phyloP scores from a whole-genome alignment of 2,329 filamentous ascomycete species.

The Cercospora sp. region DNA sequence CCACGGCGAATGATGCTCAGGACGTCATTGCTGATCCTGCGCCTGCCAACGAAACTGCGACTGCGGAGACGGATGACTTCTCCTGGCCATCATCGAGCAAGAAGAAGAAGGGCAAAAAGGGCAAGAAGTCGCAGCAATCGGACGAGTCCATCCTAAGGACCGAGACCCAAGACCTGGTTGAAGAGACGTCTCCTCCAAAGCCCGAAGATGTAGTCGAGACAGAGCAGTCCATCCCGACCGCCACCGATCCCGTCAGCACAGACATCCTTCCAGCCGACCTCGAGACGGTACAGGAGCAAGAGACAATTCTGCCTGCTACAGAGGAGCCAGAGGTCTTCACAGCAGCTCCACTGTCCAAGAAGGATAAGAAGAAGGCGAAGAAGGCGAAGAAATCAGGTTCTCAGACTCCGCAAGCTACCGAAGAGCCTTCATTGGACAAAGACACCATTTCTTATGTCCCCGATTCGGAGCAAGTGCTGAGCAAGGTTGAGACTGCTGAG shows the following conservation, averaged over 20 bases:
- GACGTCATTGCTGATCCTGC: neutral
- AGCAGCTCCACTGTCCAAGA: slow-evolving; percentile 6
- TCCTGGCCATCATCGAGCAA: slow-evolving; percentile 12
- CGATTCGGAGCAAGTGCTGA: neutral
- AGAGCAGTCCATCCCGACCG: neutral
- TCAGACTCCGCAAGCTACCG: slow-evolving; percentile 16
- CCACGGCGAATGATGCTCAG: neutral
- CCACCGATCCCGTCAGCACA: neutral
- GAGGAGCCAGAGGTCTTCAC: slow-evolving; percentile 6
- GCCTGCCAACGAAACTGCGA: neutral
- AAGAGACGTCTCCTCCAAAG: neutral
- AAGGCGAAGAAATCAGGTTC: slow-evolving; percentile 22
- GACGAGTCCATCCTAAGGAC: neutral
- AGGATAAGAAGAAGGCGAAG: slow-evolving; percentile 27
- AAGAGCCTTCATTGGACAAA: neutral
- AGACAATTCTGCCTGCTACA: neutral
- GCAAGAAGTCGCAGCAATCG: slow-evolving; percentile 22
- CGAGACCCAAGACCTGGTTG: neutral
- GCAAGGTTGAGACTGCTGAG: neutral
- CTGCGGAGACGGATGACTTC: slow-evolving; percentile 16
- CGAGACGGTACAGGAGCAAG: neutral
- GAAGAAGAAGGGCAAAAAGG: slow-evolving; percentile 32
- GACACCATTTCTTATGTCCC: neutral
- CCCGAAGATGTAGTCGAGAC: neutral
- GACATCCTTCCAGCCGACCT: neutral